Base-by-base conservation (phyloP, 1,284 basidiomycete genomes). In the Tremellales sp. region DNA sequence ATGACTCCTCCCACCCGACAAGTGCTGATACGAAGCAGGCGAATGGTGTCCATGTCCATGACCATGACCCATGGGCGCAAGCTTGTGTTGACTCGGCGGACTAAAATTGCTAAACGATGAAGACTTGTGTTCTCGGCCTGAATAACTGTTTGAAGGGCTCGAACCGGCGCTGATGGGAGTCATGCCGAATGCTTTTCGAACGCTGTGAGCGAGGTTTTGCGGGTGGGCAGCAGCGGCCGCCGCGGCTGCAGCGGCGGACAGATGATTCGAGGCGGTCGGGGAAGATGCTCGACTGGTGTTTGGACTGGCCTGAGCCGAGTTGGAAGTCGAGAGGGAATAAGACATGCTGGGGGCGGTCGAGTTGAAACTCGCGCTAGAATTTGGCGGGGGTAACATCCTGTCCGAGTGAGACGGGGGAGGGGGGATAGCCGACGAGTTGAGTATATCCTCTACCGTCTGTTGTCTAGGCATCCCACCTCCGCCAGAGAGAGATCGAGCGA, bases 141-240 rank as follows among this genome's bases (percentile, higher is more conserved):
- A n/a, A n/a, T n/a, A n/a, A 3, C 57, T 17, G 21, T 24, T 27
- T 26, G 21, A 22, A 33, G 15, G 49, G 19, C 4, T 23, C 2
- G 23, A 40, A 24, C 13, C 4, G 23, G 43, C 12, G 19, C 24
- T 52, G 48, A 90, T 89, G 1, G 88, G 87, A 4, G 89, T 90
- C 87, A 91, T 91, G 6, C 85, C 87, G 61, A 92, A 92, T 39
- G 89, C 89, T 23, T 84, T 78, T 29, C 86, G 82, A 17, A 92
- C 84, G 3, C 71, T 87, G 50, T 83, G 61, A 81, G 82, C 54
- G 41, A 65, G 56, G 45, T 65, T 56, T 40, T 41, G 49, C 35
- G 58, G 52, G 15, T 45, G 42, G 25, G 52, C 48, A n/a, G n/a
- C n/a, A n/a, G n/a, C n/a, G 33, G 19, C 33, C 13, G 4, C 33